Evolutionary conservation across 768 basidiomycete genomes (phyloP).

Genomic region (Filobasidium wieringae): DNA sequence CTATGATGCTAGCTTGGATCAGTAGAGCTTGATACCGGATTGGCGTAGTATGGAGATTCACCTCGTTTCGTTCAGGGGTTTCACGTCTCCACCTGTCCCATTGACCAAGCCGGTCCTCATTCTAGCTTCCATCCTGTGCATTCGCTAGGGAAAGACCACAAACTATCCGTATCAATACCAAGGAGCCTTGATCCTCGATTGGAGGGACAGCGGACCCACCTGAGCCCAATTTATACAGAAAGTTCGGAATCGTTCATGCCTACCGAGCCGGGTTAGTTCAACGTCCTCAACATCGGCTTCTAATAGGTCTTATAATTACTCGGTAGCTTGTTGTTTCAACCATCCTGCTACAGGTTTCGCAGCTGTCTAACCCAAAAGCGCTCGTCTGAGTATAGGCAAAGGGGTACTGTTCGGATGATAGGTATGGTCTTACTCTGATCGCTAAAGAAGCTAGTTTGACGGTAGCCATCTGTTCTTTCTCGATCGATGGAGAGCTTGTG

Average conservation of each 20-base stretch:
- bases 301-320: slow-evolving; percentile 18
- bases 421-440: slow-evolving; percentile 25
- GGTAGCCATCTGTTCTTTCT: too few species aligned
- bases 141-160: slow-evolving; percentile 15
- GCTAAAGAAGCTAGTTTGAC: slow-evolving; percentile 37
- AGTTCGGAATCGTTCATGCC: slow-evolving; percentile 34
- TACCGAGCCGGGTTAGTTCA: neutral
- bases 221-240: slow-evolving; percentile 38
- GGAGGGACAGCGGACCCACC: slow-evolving; percentile 22
- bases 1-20: slow-evolving; percentile 8
- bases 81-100: slow-evolving; percentile 31
- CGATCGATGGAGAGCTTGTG: too few species aligned
- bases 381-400: neutral
- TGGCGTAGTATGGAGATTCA: slow-evolving; percentile 13
- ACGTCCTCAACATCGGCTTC: neutral
- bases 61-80: slow-evolving; percentile 37
- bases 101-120: slow-evolving; percentile 34
- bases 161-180: neutral
- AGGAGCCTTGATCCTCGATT: neutral
- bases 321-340: slow-evolving; percentile 34
- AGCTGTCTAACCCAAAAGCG: slow-evolving; percentile 22
- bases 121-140: slow-evolving; percentile 36
- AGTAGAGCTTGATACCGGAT: neutral
- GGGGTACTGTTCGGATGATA: neutral
- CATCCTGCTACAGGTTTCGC: slow-evolving; percentile 38